phyloP scores from a whole-genome alignment of 2,329 filamentous ascomycete species.

The Polychaeton citri region DNA sequence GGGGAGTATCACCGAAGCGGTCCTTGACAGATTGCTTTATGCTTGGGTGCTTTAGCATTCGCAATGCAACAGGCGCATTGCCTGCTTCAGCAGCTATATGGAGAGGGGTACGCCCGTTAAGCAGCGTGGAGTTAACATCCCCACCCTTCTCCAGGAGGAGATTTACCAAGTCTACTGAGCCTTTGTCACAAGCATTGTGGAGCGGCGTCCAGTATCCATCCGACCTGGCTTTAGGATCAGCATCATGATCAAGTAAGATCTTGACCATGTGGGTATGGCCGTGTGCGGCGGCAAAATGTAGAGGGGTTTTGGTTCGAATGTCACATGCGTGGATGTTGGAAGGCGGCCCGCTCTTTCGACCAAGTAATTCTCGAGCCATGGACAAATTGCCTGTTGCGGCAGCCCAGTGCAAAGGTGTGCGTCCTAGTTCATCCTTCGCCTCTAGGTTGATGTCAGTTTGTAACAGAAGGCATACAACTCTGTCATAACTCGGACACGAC shows the following conservation, averaged over 20 bases:
- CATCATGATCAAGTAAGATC: conserved; percentile 5
- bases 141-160: conserved; percentile 1
- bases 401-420: conserved; percentile 5
- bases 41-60: conserved; percentile 11
- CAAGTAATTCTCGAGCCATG: neutral
- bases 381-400: conserved; percentile 2
- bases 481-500: too few species aligned
- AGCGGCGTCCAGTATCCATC: conserved; percentile 15
- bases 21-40: conserved; percentile 27
- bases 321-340: too few species aligned
- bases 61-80: conserved; percentile 10
- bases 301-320: too few species aligned
- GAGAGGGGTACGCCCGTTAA: conserved; percentile 6
- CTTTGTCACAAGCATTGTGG: conserved; percentile 10
- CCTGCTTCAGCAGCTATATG: conserved; percentile 17
- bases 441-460: conserved; percentile 1
- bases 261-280: conserved; percentile 5
- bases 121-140: conserved; percentile 14
- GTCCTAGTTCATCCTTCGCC: conserved; percentile 1
- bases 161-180: neutral
- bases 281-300: conserved; percentile 10
- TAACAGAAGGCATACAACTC: conserved; percentile 1
- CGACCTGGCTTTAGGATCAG: conserved; percentile 5
- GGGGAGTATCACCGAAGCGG: conserved; percentile 30
- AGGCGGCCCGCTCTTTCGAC: neutral